These are phyloP conservation scores for Eucalyptus caleyi DNA, from an alignment of 345 rosid genomes.

Conservation along the genomic window DNA sequence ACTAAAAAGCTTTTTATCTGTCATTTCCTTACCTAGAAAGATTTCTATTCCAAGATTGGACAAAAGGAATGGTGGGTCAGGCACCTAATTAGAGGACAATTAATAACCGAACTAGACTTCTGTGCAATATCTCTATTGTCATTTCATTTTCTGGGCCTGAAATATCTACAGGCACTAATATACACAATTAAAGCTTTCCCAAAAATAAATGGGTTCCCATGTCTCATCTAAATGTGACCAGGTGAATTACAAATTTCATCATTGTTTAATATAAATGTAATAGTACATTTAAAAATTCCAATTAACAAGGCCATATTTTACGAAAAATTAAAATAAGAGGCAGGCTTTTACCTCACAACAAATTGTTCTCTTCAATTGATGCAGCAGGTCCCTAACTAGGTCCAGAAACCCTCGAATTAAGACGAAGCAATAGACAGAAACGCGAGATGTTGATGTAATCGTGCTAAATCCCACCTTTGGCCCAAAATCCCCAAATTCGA, in stretches of 20 bases:
- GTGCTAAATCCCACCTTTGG: neutral
- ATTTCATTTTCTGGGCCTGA: neutral
- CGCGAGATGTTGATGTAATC: neutral
- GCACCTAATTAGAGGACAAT: neutral
- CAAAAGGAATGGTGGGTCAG: neutral
- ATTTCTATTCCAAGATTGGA: neutral
- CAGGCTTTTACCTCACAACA: conserved; percentile 6
- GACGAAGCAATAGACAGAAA: neutral
- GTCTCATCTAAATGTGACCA: neutral
- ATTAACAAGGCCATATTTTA: neutral
- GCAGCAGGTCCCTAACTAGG: neutral
- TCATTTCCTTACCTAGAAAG: neutral
- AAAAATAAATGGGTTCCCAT: neutral
- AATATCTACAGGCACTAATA: neutral
- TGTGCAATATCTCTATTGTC: neutral
- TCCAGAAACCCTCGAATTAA: neutral
- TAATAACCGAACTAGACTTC: neutral
- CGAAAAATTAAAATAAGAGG: neutral
- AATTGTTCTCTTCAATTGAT: conserved; percentile 1
- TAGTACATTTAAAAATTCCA: neutral
- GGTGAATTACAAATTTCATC: neutral
- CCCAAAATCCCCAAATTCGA: conserved; percentile 1
- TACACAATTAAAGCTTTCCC: neutral
- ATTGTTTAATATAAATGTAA: neutral
- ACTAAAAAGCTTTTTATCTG: neutral